Percentiles rank a stretch among this genome's conserved stretches.
Conservation (phyloP, 2,329 filamentous ascomycete genomes). For the Seiridium cupressi region DNA sequence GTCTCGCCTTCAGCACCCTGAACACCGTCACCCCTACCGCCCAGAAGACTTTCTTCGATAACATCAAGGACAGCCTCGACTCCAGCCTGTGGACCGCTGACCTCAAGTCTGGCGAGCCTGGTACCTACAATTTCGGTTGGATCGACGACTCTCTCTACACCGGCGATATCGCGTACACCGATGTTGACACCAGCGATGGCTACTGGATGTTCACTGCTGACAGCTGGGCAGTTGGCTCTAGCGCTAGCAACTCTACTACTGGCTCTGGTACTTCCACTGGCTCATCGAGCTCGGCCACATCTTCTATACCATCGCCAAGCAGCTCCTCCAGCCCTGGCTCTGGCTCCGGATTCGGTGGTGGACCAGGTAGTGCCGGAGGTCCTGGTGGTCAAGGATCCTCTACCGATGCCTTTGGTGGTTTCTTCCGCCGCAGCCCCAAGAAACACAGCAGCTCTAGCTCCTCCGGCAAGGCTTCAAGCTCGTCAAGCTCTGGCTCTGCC, state of each 20-base stretch:
- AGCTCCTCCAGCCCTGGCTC: neutral
- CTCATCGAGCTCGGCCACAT: neutral
- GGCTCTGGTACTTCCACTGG: neutral
- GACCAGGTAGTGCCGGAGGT: neutral
- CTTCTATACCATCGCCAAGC: neutral
- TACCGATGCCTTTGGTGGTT: neutral
- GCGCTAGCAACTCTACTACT: conserved; percentile 1
- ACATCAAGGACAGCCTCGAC: conserved; percentile 21
- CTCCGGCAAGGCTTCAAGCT: neutral
- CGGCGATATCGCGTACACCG: conserved; percentile 25
- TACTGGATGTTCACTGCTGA: conserved; percentile 30
- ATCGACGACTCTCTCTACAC: conserved; percentile 26
- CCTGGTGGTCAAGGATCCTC: neutral
- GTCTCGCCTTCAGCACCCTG: conserved; percentile 31
- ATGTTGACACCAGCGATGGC: conserved; percentile 23
- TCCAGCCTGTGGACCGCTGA: conserved; percentile 29
- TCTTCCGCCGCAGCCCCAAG: neutral
- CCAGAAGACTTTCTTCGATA: conserved; percentile 34
- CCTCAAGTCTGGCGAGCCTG: conserved; percentile 23
- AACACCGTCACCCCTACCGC: conserved; percentile 26
- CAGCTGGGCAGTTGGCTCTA: conserved; percentile 25
- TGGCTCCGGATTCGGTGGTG: neutral
- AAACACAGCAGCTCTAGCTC: neutral
- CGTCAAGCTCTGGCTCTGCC: neutral
- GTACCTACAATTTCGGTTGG: conserved; percentile 33